Evolutionary conservation across 2,329 filamentous ascomycete species (phyloP), one percentile per base, ranked within the genome.

Genomic region (Emmonsia crescens): DNA sequence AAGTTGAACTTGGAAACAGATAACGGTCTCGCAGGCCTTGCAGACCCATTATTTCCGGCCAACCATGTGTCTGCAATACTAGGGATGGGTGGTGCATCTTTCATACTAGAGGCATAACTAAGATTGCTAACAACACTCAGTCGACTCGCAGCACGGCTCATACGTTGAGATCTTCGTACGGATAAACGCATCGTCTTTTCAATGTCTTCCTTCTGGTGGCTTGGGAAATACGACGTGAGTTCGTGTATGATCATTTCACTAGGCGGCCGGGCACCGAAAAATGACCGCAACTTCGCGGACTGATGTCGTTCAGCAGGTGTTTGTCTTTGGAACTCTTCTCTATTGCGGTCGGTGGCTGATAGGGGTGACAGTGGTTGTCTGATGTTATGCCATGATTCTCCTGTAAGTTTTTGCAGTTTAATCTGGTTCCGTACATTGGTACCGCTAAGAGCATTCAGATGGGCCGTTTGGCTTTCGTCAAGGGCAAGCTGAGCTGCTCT

Each of bases 191-290:
- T 92, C 0, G 94, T 97, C 68, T 91, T 89, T 74, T 97, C 94
- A 72, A 99, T 96, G 68, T 96, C 91, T 72, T 96, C 92, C 61
- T 90, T 87, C 57, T 92, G 86, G 69, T 97, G 93, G 70, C 96
- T 91, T 0, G 94, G 94, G 81, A 99, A 99, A 79, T 97, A 99
- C 0, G 92, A 96, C 1, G 91, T 94, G 63, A 99, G 80, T 72
- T 99, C 94, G 27, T 94, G 96, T 31, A 93, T 93, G 71, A 99
- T 99, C 72, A 99, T 84, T 78, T 99, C 94, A 77, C 93, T 97
- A 1, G 94, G 94, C 21, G 94, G 94, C 68, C 94, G 83, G 66
- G 94, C 86, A 40, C 93, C 93, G 69, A 95, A 94, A 76, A 97
- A 97, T 66, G 77, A 77, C n/a, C 77, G 76, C 19, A 79, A 65